Evolutionary conservation across 768 basidiomycete species (phyloP).

Genomic region (Asterophora parasitica): DNA sequence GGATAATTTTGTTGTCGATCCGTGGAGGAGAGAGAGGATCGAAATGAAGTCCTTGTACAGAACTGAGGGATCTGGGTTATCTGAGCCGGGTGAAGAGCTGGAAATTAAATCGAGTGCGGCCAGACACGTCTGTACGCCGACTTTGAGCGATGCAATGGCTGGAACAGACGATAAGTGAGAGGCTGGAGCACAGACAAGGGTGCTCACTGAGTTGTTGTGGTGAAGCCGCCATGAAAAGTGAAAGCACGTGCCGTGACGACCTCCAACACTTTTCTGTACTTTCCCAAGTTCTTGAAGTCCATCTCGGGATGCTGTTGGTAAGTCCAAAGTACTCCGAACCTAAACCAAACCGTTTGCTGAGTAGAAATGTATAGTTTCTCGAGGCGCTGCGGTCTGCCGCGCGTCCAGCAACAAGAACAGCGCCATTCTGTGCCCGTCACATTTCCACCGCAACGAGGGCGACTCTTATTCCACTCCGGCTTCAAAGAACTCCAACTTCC

Average conservation of each 20-base stretch:
- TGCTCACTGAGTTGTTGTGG: conserved; percentile 10
- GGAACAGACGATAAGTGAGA: conserved; percentile 1
- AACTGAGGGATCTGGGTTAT: conserved; percentile 28
- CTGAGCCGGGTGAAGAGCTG: conserved; percentile 12
- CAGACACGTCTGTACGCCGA: conserved; percentile 34
- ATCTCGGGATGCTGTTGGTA: conserved; percentile 10
- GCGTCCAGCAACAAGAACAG: conserved; percentile 7
- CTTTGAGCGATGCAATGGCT: conserved; percentile 29
- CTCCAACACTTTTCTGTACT: not conserved
- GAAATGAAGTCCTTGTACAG: conserved; percentile 54
- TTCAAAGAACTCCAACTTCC: conserved; percentile 11
- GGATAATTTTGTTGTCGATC: conserved; percentile 54
- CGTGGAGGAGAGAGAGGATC: conserved; percentile 54
- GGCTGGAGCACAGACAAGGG: not conserved
- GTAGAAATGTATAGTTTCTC: conserved; percentile 5
- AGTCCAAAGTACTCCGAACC: conserved; percentile 1
- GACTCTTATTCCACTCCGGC: conserved; percentile 9
- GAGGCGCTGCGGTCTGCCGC: conserved; percentile 10
- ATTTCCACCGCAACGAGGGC: conserved; percentile 8
- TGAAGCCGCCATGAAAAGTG: conserved; percentile 2
- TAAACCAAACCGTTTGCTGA: not conserved
- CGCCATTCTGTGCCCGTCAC: conserved; percentile 11
- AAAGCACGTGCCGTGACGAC: conserved; percentile 11
- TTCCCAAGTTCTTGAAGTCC: conserved; percentile 4
- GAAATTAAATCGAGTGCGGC: conserved; percentile 29